Percentiles rank a stretch among this genome's conserved stretches.
phyloP scores from a whole-genome alignment of 352 stramenopile genomes.

The Phytophthora pseudosyringae region DNA sequence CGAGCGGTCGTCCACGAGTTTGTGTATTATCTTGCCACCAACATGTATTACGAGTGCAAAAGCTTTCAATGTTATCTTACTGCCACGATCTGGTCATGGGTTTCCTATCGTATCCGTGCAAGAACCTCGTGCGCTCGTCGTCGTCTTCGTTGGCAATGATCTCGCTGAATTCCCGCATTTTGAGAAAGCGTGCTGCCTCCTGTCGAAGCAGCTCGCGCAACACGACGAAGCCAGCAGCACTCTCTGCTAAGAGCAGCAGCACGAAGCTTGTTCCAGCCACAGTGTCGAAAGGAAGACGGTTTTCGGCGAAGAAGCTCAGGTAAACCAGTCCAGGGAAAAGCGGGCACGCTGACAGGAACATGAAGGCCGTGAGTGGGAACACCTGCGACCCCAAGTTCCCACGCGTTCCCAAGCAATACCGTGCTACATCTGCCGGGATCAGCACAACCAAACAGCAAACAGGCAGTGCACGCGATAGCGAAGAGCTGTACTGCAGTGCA shows the following conservation, averaged over 20 bases:
- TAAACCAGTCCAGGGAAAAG: slow-evolving; percentile 63
- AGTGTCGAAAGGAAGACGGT: slow-evolving; percentile 57
- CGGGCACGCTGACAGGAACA: slow-evolving; percentile 72
- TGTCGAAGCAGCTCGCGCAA: slow-evolving; percentile 60
- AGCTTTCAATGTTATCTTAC: slow-evolving; percentile 4
- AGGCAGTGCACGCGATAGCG: slow-evolving; percentile 50
- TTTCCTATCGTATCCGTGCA: slow-evolving; percentile 26
- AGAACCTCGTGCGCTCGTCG: slow-evolving; percentile 26
- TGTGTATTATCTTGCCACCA: not conserved
- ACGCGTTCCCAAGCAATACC: slow-evolving; percentile 64
- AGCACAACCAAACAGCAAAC: slow-evolving; percentile 53
- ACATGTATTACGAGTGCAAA: slow-evolving; percentile 3
- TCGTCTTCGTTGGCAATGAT: slow-evolving; percentile 21
- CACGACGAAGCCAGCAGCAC: slow-evolving; percentile 44
- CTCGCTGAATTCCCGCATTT: slow-evolving; percentile 46
- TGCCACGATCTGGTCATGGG: slow-evolving; percentile 17
- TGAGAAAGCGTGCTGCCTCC: slow-evolving; percentile 65
- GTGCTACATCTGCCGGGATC: slow-evolving; percentile 48
- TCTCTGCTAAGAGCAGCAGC: slow-evolving; percentile 51
- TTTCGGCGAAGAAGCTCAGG: slow-evolving; percentile 56
- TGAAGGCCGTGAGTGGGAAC: slow-evolving; percentile 69
- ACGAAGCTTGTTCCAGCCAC: slow-evolving; percentile 44
- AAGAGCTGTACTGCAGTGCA: slow-evolving; percentile 46
- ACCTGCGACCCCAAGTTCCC: slow-evolving; percentile 67
- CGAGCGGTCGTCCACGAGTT: slow-evolving; percentile 14